Base-by-base conservation (phyloP, 139 green algal genomes). In the Astrephomene gubernaculifera region DNA sequence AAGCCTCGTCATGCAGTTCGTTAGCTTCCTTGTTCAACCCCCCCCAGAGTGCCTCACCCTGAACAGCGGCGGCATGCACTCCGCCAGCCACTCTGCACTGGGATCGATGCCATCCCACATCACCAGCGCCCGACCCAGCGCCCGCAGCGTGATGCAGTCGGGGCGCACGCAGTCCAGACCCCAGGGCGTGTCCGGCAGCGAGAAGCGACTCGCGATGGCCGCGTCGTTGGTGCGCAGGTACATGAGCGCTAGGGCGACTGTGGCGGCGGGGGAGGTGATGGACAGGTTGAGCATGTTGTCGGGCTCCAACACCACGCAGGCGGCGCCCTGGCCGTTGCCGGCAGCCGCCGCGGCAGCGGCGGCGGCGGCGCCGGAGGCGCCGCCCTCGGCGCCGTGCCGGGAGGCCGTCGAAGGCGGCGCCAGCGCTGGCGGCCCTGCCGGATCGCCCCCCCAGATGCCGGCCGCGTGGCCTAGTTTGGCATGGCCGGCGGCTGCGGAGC, bases 221-320 rank as follows among this genome's bases (percentile, higher is more conserved):
- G 81, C 85, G 85, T 98, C 92, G 68, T 96, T 94, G 19, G 95
- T 98, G 71, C 96, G 91, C 19, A 99, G 91, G 91, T 94, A 83
- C 91, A 98, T 98, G 33, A 99, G 93, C 14, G 87, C 93, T 25
- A 99, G 93, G 0, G 97, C 97, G 29, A 99, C 71, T 0, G 93
- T 96, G 19, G 97, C 96, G 25, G 92, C 97, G 12, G 97, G 97
- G 8, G 92, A 90, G 27, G 94, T 99, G 17, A 98, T 90, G 12
- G 95, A 92, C 39, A 96, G 79, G 88, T 99, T 98, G 74, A 82
- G 54, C 24, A 96, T 74, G 57, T 93, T 85, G 22, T 89, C 86
- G 19, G 92, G 89, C 86, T 99, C 96, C 82, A 99, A 75, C 31
- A 99, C 94, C 53, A 96, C 89, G 83, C 96, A 45, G 45, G 52